Conservation (phyloP, 768 basidiomycete genomes). For the Russula griseocarnosa region DNA sequence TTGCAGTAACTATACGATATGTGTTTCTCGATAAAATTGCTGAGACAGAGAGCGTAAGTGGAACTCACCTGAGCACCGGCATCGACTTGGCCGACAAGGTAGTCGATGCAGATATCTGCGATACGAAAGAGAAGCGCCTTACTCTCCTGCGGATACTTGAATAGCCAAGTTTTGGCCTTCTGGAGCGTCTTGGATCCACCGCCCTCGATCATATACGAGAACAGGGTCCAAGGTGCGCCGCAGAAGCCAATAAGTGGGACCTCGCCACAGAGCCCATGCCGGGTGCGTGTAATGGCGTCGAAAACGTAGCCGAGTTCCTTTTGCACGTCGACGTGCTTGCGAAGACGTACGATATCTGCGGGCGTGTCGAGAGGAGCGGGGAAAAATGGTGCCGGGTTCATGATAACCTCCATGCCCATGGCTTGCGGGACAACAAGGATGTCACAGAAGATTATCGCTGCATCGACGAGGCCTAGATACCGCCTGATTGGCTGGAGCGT, state of each 20-base stretch:
- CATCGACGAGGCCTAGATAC: conserved; percentile 83
- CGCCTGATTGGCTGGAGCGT: conserved; percentile 93
- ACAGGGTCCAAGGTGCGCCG: conserved; percentile 97
- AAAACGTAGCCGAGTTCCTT: conserved; percentile 90
- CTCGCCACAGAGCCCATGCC: conserved; percentile 74
- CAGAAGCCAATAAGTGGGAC: conserved; percentile 97
- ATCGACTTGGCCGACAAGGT: conserved; percentile 85
- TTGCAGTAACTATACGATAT: conserved; percentile 77
- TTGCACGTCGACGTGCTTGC: conserved; percentile 64
- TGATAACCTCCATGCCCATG: conserved; percentile 91
- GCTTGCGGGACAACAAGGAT: conserved; percentile 98
- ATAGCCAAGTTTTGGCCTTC: conserved; percentile 92
- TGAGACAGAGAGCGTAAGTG: background rate
- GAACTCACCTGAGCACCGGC: conserved; percentile 91
- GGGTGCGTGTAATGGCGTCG: conserved; percentile 82
- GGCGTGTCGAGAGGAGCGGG: conserved; percentile 81
- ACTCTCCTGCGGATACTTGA: conserved; percentile 82
- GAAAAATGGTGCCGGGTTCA: conserved; percentile 90
- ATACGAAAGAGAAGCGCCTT: conserved; percentile 72
- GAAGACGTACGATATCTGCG: conserved; percentile 62
- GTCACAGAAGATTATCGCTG: conserved; percentile 96
- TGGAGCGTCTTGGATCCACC: conserved; percentile 87
- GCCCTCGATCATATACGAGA: conserved; percentile 98
- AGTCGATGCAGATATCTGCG: conserved; percentile 86
- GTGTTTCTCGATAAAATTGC: background rate